phyloP scores from a whole-genome alignment of 1,139 yeast genomes.

The Saccharomyces hybrid region DNA sequence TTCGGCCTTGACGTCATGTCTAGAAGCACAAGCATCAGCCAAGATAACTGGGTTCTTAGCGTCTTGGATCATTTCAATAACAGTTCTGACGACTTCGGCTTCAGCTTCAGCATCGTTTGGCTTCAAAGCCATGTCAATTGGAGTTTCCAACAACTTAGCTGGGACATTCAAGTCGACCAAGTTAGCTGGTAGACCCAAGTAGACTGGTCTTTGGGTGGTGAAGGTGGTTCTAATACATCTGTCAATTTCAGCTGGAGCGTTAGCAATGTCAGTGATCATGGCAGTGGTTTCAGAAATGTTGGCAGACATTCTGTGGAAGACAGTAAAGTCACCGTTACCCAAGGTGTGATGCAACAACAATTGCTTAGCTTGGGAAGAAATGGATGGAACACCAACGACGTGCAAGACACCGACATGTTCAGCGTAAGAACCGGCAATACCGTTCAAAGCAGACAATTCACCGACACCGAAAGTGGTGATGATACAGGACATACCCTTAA shows the following conservation, averaged over 20 bases:
- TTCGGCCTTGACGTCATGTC: conserved; percentile 63
- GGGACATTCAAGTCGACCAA: conserved; percentile 61
- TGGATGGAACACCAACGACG: conserved; percentile 71
- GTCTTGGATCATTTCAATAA: conserved; percentile 44
- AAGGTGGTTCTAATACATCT: conserved; percentile 67
- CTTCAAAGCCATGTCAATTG: conserved; percentile 54
- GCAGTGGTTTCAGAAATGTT: conserved; percentile 61
- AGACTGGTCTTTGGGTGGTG: conserved; percentile 72
- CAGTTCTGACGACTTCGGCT: conserved; percentile 57
- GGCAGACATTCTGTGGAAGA: conserved; percentile 66
- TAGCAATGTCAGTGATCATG: conserved; percentile 50
- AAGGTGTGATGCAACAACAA: conserved; percentile 57
- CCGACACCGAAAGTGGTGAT: conserved; percentile 81
- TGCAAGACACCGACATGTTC: conserved; percentile 75
- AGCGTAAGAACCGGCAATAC: conserved; percentile 74
- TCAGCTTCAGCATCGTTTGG: conserved; percentile 67
- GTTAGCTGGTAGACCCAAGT: conserved; percentile 77
- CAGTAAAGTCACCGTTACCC: conserved; percentile 81
- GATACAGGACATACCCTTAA: conserved; percentile 51
- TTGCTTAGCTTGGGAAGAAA: conserved; percentile 57
- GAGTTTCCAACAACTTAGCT: conserved; percentile 47
- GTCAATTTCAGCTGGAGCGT: conserved; percentile 67
- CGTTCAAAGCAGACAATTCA: conserved; percentile 78
- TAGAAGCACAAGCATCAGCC: conserved; percentile 81
- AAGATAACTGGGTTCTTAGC: conserved; percentile 67